phyloP scores from a whole-genome alignment of 768 basidiomycete genomes.

The Russula dissimulans region DNA sequence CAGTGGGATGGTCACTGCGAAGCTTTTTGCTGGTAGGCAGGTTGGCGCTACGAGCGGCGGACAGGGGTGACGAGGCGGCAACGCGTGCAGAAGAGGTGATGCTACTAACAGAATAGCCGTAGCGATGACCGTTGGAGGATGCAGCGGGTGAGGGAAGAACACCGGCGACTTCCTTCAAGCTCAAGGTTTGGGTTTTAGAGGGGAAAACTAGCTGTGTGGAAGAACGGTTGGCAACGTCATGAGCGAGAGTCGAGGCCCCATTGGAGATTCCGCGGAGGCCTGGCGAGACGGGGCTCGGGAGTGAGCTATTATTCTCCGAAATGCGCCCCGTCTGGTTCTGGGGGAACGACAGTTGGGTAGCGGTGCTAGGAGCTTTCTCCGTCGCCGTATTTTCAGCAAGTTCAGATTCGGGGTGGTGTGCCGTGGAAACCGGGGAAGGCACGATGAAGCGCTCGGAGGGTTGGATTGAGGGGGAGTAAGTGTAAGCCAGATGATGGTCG shows the following conservation, averaged over 20 bases:
- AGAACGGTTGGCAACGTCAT: neutral
- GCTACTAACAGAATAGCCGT: constrained; percentile 18
- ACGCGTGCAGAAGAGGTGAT: constrained; percentile 6
- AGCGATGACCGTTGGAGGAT: constrained; percentile 21
- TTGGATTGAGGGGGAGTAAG: constrained; percentile 17
- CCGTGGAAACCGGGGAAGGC: constrained; percentile 24
- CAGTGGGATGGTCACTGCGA: constrained; percentile 40
- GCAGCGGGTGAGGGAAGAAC: constrained; percentile 27
- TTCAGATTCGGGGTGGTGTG: neutral
- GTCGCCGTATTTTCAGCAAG: neutral
- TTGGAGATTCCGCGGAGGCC: constrained; percentile 16
- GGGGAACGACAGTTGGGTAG: constrained; percentile 25
- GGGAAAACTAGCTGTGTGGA: constrained; percentile 8
- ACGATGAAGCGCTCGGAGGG: constrained; percentile 29
- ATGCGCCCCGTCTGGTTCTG: neutral
- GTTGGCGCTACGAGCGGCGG: neutral
- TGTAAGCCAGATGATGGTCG: neutral
- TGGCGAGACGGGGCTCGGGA: constrained; percentile 23
- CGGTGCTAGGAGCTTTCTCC: constrained; percentile 24
- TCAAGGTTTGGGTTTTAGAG: constrained; percentile 8
- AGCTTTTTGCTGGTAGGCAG: constrained; percentile 23
- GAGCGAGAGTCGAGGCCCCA: neutral
- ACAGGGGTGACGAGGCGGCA: neutral
- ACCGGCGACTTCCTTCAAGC: constrained; percentile 24
- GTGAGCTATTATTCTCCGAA: constrained; percentile 6